Evolutionary conservation across 805 yeast species (phyloP).

Genomic region (Lipomyces orientalis): DNA sequence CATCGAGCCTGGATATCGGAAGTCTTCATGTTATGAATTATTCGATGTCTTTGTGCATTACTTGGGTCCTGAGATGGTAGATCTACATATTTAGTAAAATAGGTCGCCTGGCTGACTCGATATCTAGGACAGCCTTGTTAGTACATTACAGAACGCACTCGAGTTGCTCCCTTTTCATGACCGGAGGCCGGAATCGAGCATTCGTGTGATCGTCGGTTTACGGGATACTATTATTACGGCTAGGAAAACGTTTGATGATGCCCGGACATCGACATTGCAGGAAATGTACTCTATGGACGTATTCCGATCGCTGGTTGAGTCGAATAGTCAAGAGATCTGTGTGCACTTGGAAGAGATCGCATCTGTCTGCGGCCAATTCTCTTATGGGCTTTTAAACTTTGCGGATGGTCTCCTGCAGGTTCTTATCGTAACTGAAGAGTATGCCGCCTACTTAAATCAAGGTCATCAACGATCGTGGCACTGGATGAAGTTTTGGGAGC

Average conservation of each 20-base stretch:
- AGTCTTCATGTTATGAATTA: slow-evolving; percentile 48
- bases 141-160: neutral
- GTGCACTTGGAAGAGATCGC: slow-evolving; percentile 76
- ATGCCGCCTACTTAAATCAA: slow-evolving; percentile 38
- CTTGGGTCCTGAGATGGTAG: slow-evolving; percentile 63
- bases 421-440: slow-evolving; percentile 47
- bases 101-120: neutral
- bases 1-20: slow-evolving; percentile 18
- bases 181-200: slow-evolving; percentile 33
- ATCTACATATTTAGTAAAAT: neutral
- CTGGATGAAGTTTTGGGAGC: slow-evolving; percentile 61
- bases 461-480: slow-evolving; percentile 48
- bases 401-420: slow-evolving; percentile 58
- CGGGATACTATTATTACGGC: neutral
- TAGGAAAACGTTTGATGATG: slow-evolving; percentile 56
- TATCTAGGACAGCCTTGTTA: too few species aligned
- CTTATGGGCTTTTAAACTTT: slow-evolving; percentile 65
- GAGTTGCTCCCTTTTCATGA: slow-evolving; percentile 2
- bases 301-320: slow-evolving; percentile 49
- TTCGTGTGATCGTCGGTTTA: slow-evolving; percentile 37
- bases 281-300: slow-evolving; percentile 62
- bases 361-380: slow-evolving; percentile 81
- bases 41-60: slow-evolving; percentile 70
- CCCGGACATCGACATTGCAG: slow-evolving; percentile 62
- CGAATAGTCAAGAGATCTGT: slow-evolving; percentile 47